These are phyloP conservation scores for Saccharomycopsis capsularis DNA, from an alignment of 805 yeast species.

Conservation along the genomic window DNA sequence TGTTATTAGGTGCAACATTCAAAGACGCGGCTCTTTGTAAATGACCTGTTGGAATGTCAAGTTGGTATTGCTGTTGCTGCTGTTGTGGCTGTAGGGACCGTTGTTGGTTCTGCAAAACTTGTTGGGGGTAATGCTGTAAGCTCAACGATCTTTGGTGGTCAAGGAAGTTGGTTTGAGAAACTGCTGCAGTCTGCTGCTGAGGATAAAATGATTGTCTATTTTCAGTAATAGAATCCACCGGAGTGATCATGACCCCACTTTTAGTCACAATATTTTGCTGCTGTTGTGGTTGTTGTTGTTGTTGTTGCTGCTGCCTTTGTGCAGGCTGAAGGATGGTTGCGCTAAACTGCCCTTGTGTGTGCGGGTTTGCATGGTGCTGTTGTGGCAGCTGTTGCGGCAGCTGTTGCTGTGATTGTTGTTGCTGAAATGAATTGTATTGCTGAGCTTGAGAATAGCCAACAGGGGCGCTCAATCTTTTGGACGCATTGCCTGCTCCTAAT, in stretches of 20 bases:
- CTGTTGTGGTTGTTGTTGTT: slow-evolving; percentile 6
- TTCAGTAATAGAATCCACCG: slow-evolving; percentile 10
- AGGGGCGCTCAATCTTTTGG: slow-evolving; percentile 12
- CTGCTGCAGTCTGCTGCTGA: slow-evolving; percentile 3
- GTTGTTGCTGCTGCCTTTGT: not conserved
- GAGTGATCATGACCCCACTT: slow-evolving; percentile 12
- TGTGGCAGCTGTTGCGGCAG: slow-evolving; percentile 1
- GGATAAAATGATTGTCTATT: slow-evolving; percentile 11
- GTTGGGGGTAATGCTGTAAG: slow-evolving; percentile 4
- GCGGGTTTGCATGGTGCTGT: not conserved
- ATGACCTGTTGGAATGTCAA: not conserved
- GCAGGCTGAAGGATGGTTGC: slow-evolving; percentile 1
- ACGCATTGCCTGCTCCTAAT: not conserved
- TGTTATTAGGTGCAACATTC: not conserved
- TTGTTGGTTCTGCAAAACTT: not conserved
- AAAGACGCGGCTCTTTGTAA: slow-evolving; percentile 10
- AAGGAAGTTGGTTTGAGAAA: too few species aligned
- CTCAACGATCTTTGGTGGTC: slow-evolving; percentile 5
- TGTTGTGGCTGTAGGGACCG: slow-evolving; percentile 4
- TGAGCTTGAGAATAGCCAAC: slow-evolving; percentile 4
- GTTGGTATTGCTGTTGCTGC: not conserved
- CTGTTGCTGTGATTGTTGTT: not conserved
- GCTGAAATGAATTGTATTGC: not conserved
- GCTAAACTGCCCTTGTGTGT: slow-evolving; percentile 3
- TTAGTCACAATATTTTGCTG: slow-evolving; percentile 1